Evolutionary conservation across 306 rosid genomes (phyloP).

Genomic region (Prinsepia uniflora): DNA sequence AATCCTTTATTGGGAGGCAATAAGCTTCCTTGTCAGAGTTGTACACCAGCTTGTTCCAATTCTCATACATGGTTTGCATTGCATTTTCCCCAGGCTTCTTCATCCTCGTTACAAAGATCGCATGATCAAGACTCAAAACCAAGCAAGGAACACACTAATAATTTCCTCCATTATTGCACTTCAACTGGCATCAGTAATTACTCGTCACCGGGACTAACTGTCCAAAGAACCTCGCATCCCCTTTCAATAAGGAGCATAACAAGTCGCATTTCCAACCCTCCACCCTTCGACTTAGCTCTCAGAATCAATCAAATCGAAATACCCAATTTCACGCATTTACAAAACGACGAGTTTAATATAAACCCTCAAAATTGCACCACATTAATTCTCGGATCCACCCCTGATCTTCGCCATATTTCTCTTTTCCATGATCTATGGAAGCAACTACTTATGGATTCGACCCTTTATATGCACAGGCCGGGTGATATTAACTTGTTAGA

Average conservation of each 20-base stretch:
- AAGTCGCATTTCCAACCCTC: constrained; percentile 7
- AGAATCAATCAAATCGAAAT: constrained; percentile 1
- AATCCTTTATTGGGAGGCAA: background rate
- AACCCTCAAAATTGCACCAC: constrained; percentile 9
- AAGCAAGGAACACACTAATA: background rate
- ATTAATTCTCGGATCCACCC: constrained; percentile 15
- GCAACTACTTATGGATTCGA: constrained; percentile 19
- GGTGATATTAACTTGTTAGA: constrained; percentile 5
- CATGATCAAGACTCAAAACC: background rate
- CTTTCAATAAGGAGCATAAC: constrained; percentile 2
- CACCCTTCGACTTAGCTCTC: constrained; percentile 1
- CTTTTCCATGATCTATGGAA: constrained; percentile 12
- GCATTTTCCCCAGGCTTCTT: constrained; percentile 3
- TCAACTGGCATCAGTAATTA: too few species aligned
- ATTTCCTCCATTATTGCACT: too few species aligned
- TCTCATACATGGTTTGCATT: background rate
- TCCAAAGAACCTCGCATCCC: constrained; percentile 3
- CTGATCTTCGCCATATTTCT: background rate
- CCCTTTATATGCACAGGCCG: constrained; percentile 15
- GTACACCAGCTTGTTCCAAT: background rate
- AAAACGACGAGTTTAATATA: background rate
- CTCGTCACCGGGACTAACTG: background rate
- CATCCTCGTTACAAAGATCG: constrained; percentile 2
- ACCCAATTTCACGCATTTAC: background rate
- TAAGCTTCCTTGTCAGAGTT: background rate